phyloP scores from a whole-genome alignment of 2,329 filamentous ascomycete genomes.

The Aspergillus costaricaensis region DNA sequence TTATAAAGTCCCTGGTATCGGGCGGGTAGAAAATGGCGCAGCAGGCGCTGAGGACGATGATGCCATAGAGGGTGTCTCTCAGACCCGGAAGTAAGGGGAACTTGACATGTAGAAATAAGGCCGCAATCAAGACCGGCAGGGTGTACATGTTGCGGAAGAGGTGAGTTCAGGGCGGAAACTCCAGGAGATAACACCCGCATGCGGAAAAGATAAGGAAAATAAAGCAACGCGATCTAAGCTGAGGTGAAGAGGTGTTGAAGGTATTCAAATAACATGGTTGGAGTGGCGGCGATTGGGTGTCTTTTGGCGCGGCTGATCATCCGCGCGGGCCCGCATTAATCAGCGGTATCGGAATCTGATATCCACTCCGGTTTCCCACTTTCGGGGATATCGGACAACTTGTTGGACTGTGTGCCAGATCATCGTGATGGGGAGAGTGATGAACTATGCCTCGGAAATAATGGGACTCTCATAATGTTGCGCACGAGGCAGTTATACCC shows the following conservation, averaged over 20 bases:
- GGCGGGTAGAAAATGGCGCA: conserved; percentile 16
- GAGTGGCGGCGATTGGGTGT: background rate
- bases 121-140: background rate
- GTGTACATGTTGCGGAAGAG: background rate
- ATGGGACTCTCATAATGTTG: too few relatives aligned
- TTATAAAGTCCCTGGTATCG: conserved; percentile 6
- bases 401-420: too few relatives aligned
- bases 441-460: too few relatives aligned
- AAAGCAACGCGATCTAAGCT: background rate
- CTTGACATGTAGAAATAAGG: conserved; percentile 9
- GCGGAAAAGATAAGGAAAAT: background rate
- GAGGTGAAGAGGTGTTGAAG: background rate
- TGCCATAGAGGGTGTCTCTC: background rate
- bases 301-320: conserved; percentile 1
- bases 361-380: too few relatives aligned
- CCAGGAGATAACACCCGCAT: background rate
- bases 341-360: background rate
- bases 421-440: too few relatives aligned
- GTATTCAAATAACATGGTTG: background rate
- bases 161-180: background rate
- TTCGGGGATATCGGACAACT: too few relatives aligned
- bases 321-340: conserved; percentile 1
- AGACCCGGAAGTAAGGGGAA: background rate
- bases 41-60: conserved; percentile 13
- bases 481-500: too few relatives aligned